Percentiles rank a stretch among this genome's conserved stretches.
phyloP scores from a whole-genome alignment of 2,329 filamentous ascomycete species.

The Monosporascus sp. region DNA sequence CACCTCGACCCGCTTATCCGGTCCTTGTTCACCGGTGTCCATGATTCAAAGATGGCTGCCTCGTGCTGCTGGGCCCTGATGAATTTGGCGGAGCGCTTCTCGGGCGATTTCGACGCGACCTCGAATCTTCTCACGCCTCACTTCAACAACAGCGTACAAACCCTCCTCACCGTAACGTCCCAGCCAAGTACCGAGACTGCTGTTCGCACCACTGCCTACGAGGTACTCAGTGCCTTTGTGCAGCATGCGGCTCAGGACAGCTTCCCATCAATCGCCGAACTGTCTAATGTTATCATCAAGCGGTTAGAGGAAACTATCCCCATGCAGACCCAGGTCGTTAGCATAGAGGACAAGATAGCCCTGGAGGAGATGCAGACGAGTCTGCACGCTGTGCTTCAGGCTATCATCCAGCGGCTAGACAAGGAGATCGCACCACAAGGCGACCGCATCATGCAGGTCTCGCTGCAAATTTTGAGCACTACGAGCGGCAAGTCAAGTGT shows the following conservation, averaged over 20 bases:
- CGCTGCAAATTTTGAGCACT: slow-evolving; percentile 73
- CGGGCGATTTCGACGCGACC: slow-evolving; percentile 71
- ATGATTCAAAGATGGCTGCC: slow-evolving; percentile 92
- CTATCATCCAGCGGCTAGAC: slow-evolving; percentile 87
- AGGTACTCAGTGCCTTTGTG: slow-evolving; percentile 93
- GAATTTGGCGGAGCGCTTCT: slow-evolving; percentile 95
- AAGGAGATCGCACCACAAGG: slow-evolving; percentile 85
- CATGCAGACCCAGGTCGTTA: slow-evolving; percentile 89
- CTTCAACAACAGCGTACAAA: slow-evolving; percentile 87
- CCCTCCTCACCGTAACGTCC: slow-evolving; percentile 80
- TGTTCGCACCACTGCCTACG: slow-evolving; percentile 91
- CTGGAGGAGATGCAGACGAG: slow-evolving; percentile 98
- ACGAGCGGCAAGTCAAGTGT: slow-evolving; percentile 85
- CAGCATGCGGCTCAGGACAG: slow-evolving; percentile 86
- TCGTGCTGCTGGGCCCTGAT: slow-evolving; percentile 99
- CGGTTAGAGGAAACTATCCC: slow-evolving; percentile 85
- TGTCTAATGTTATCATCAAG: slow-evolving; percentile 85
- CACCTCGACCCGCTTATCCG: slow-evolving; percentile 83
- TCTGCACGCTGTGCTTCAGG: slow-evolving; percentile 82
- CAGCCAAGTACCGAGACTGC: slow-evolving; percentile 77
- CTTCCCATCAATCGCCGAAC: slow-evolving; percentile 69
- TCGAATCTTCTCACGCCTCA: slow-evolving; percentile 83
- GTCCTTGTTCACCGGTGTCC: slow-evolving; percentile 83
- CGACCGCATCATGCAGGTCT: slow-evolving; percentile 87
- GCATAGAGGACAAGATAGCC: slow-evolving; percentile 91